These are phyloP conservation scores for Teratosphaeria nubilosa DNA, from an alignment of 2,329 filamentous ascomycete genomes.

Conservation along the genomic window DNA sequence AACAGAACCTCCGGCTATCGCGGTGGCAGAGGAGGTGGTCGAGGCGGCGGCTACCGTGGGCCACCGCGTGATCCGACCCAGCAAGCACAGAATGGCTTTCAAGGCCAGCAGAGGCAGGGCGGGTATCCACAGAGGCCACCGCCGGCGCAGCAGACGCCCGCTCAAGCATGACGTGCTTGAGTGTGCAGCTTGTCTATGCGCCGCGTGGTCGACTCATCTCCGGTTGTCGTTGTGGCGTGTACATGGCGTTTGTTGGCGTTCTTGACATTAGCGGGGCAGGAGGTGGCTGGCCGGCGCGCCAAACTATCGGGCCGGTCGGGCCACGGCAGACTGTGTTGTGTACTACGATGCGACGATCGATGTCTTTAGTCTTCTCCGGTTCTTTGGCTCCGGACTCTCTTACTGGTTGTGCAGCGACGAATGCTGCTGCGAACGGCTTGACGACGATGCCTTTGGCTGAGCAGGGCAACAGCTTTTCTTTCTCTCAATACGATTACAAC, in stretches of 20 bases:
- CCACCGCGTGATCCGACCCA: constrained; percentile 21
- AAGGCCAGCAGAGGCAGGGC: constrained; percentile 20
- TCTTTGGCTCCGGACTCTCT: constrained; percentile 5
- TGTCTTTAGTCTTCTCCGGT: constrained; percentile 1
- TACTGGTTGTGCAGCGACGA: not conserved
- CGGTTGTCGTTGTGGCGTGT: not conserved
- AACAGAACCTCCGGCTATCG: constrained; percentile 24
- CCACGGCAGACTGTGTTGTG: not conserved
- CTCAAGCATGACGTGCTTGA: constrained; percentile 8
- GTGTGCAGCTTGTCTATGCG: constrained; percentile 18
- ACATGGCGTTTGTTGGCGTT: constrained; percentile 9
- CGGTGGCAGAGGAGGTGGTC: constrained; percentile 16
- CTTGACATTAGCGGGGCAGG: not conserved
- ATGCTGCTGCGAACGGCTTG: not conserved
- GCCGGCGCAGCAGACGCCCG: constrained; percentile 19
- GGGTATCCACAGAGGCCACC: constrained; percentile 20
- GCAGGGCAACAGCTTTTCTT: not conserved
- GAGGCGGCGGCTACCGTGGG: constrained; percentile 20
- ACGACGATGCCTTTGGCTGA: not conserved
- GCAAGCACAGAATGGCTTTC: constrained; percentile 20
- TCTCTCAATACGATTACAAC: not conserved
- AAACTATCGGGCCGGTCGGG: constrained; percentile 7
- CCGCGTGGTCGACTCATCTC: constrained; percentile 2
- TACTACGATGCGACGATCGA: constrained; percentile 4
- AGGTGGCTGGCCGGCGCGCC: constrained; percentile 13